These are phyloP conservation scores for Lyophyllum atratum DNA, from an alignment of 768 basidiomycete genomes.

Conservation along the genomic window DNA sequence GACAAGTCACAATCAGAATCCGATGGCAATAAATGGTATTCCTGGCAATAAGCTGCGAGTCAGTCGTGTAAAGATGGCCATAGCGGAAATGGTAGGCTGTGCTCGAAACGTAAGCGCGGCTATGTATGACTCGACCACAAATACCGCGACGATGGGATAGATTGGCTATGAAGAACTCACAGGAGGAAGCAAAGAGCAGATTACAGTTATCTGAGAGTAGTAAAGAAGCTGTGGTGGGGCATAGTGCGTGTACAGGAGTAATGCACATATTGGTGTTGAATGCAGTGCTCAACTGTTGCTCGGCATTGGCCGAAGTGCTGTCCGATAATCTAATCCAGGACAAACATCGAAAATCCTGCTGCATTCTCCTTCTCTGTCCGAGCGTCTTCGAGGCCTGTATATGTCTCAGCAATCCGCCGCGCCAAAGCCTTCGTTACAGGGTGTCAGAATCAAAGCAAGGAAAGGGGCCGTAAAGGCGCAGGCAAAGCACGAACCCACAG, in stretches of 20 bases:
- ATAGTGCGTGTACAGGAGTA: not conserved
- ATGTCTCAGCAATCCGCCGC: constrained; percentile 90
- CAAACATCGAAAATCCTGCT: not conserved
- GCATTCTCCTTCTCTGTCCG: constrained; percentile 13
- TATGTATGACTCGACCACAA: not conserved
- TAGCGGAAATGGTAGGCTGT: not conserved
- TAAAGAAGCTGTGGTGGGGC: not conserved
- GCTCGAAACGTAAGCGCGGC: not conserved
- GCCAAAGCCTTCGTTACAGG: constrained; percentile 88
- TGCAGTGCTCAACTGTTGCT: not conserved
- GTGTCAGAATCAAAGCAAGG: constrained; percentile 91
- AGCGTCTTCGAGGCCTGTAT: constrained; percentile 44
- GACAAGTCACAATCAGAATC: not conserved
- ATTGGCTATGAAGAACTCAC: not conserved
- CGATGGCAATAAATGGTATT: not conserved
- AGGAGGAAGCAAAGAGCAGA: not conserved
- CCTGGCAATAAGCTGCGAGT: not conserved
- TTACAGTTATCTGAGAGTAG: not conserved
- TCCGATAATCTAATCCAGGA: constrained; percentile 5
- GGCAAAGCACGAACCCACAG: constrained; percentile 89
- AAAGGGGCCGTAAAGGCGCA: constrained; percentile 92
- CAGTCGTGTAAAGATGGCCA: not conserved
- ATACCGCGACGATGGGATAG: not conserved
- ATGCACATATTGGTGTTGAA: not conserved
- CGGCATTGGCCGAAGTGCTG: constrained; percentile 17